Evolutionary conservation across 2,329 filamentous ascomycete species (phyloP).

Genomic region (Leptodontidium sp.): DNA sequence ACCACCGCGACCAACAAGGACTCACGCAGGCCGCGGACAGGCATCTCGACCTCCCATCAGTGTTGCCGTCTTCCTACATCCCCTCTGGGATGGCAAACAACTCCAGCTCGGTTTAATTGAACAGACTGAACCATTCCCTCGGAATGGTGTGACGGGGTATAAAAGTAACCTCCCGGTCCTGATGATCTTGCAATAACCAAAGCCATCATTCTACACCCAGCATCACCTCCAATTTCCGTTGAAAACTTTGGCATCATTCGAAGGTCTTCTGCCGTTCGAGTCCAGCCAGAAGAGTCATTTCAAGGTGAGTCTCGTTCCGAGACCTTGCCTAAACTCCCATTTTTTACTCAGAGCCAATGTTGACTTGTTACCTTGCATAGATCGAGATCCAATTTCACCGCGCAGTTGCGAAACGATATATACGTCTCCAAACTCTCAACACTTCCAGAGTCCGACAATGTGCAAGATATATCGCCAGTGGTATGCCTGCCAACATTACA

Average conservation of each 20-base stretch:
- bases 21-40: conserved; percentile 38
- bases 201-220: conserved; percentile 8
- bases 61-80: conserved; percentile 39
- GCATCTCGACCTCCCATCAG: conserved; percentile 30
- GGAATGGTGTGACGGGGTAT: conserved; percentile 46
- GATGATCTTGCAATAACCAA: conserved; percentile 28
- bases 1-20: conserved; percentile 42
- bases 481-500: neutral
- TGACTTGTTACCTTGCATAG: neutral
- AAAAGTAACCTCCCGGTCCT: conserved; percentile 44
- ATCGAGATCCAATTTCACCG: neutral
- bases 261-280: neutral
- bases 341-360: neutral
- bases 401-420: neutral
- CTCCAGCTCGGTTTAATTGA: conserved; percentile 41
- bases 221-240: neutral
- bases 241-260: neutral
- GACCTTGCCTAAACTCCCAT: neutral
- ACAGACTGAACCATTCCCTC: conserved; percentile 41
- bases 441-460: neutral
- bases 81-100: conserved; percentile 44
- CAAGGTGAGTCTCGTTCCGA: neutral
- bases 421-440: neutral
- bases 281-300: neutral
- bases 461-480: neutral